phyloP scores from a whole-genome alignment of 1,284 basidiomycete genomes.

The Fomitopsis palustris region DNA sequence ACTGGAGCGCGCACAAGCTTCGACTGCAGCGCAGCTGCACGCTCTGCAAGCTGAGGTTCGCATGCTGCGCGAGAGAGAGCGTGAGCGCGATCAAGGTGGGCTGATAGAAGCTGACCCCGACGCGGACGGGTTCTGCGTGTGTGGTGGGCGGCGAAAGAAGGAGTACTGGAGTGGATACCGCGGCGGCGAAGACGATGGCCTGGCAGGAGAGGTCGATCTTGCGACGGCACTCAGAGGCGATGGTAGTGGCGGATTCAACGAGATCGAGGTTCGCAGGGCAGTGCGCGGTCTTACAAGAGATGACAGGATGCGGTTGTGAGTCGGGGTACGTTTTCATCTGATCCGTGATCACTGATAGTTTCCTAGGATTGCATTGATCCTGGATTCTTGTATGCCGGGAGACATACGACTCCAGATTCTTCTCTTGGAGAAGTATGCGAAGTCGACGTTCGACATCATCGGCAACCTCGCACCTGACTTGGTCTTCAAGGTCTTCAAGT shows the following conservation, averaged over 20 bases:
- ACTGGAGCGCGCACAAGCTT: constrained; percentile 71
- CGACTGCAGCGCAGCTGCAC: constrained; percentile 73
- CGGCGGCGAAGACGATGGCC: constrained; percentile 35
- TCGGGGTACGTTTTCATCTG: constrained; percentile 13
- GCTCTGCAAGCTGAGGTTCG: constrained; percentile 73
- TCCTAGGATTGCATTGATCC: constrained; percentile 35
- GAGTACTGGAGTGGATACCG: constrained; percentile 66
- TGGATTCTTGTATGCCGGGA: constrained; percentile 70
- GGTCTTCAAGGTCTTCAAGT: constrained; percentile 61
- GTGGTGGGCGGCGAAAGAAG: constrained; percentile 52
- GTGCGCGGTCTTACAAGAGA: constrained; percentile 59
- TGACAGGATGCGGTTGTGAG: constrained; percentile 69
- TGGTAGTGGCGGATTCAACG: constrained; percentile 57
- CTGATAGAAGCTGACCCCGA: constrained; percentile 12
- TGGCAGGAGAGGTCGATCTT: constrained; percentile 40
- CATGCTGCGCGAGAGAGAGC: constrained; percentile 43
- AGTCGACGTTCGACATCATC: constrained; percentile 78
- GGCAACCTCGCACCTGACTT: constrained; percentile 69
- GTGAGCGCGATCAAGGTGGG: constrained; percentile 25
- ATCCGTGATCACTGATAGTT: neutral
- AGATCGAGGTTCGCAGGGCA: constrained; percentile 62
- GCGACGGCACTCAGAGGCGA: constrained; percentile 48
- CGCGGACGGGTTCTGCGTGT: constrained; percentile 49
- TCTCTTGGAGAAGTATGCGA: constrained; percentile 78
- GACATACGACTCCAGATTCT: constrained; percentile 77